Base-by-base conservation (phyloP, 2,329 filamentous ascomycete species). In the Apiospora phragmitis region DNA sequence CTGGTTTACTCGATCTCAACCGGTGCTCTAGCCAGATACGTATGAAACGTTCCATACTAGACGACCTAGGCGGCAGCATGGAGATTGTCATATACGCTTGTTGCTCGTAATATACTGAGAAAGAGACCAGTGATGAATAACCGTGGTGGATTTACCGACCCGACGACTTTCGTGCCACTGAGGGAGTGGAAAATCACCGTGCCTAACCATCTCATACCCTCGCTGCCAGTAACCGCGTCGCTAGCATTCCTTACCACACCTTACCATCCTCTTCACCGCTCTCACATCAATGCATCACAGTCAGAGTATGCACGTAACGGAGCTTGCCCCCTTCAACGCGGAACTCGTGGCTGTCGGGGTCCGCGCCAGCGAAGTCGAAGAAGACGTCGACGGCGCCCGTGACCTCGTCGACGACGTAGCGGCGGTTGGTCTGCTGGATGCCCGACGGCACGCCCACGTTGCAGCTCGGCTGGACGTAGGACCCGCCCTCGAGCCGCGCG, bases 381-480 rank as follows among this genome's bases (percentile, higher is more conserved):
- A 81, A 77, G 26, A 79, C 72, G 24, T 79, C 76, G 14, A 79
- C 77, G 6, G 77, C 73, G 18, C 77, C 77, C 21, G 78, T 43
- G 12, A 75, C 76, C 75, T 79, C 75, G 45, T 80, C 77, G 69
- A 80, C 76, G 29, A 78, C 76, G 42, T 78, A 77, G 68, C 77
- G 77, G 43, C 77, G 74, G 69, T 79, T 76, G 35, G 55, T 66
- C n/a, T 79, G 70, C 18, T 32, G 41, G 43, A 79, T 76, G 38
- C 79, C 77, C 65, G 73, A 77, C 4, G 81, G 81, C 69, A 82
- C 77, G 14, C 81, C 81, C 7, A 82, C 80, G 55, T 81, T 76
- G 69, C 80, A 82, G 1, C 74, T 79, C 77, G 7, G 42, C 38
- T 79, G 79, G 12, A 80, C 79, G 72, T 82, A 82, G 35, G 72